phyloP scores from a whole-genome alignment of 768 basidiomycete genomes.

The Tricholoma sp. region DNA sequence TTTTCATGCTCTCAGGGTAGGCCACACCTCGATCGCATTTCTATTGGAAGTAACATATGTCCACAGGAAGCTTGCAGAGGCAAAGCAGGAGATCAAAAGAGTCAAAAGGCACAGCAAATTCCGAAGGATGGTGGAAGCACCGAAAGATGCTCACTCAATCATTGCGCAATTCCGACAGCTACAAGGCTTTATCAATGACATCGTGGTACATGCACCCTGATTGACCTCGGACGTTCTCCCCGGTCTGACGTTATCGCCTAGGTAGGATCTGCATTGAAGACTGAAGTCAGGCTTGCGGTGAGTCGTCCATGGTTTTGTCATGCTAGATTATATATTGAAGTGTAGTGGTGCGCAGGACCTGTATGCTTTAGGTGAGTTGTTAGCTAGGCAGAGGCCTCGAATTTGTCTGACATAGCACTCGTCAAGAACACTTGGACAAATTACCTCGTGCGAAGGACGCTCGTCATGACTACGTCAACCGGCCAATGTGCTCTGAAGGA shows the following conservation, averaged over 20 bases:
- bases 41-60: neutral
- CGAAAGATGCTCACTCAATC: slow-evolving; percentile 8
- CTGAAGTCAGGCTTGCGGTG: slow-evolving; percentile 13
- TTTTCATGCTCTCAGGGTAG: slow-evolving; percentile 11
- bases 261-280: slow-evolving; percentile 13
- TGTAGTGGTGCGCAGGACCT: slow-evolving; percentile 5
- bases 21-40: neutral
- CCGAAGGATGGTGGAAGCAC: slow-evolving; percentile 12
- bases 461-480: slow-evolving; percentile 11
- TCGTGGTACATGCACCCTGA: slow-evolving; percentile 2
- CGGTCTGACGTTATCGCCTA: neutral
- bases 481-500: slow-evolving; percentile 15
- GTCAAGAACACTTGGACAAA: slow-evolving; percentile 13
- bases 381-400: too few species aligned
- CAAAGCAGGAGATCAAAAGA: slow-evolving; percentile 3
- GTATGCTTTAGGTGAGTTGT: slow-evolving; percentile 9
- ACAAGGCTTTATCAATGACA: slow-evolving; percentile 10
- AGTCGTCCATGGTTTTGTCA: neutral
- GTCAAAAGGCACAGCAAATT: slow-evolving; percentile 7
- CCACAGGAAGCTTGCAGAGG: slow-evolving; percentile 5
- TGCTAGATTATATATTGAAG: neutral
- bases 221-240: neutral
- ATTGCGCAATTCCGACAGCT: slow-evolving; percentile 8
- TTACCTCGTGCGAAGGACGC: slow-evolving; percentile 15
- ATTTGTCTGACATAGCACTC: neutral